Base-by-base conservation (phyloP, 1,284 basidiomycete species). In the Trametes pubescens region DNA sequence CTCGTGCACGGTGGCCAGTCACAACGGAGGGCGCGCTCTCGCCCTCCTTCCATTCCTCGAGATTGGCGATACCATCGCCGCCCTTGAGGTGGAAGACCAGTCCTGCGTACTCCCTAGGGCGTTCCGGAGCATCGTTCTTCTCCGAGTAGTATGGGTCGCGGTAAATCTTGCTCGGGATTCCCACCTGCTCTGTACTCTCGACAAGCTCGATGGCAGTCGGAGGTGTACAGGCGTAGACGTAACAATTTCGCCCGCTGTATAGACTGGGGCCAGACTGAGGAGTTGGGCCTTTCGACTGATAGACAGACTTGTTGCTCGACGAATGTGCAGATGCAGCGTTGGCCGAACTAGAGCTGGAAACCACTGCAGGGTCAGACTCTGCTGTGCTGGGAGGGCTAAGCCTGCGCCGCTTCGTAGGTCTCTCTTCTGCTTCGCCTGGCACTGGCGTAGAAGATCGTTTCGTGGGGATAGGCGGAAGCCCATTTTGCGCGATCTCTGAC, bases 71-170 rank as follows among this genome's bases (percentile, higher is more conserved):
- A 9, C 86, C 86, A 43, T 79, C 78, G 2, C 85, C 84, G 9
- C 88, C 85, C 71, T 89, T 89, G 21, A 97, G 79, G 48, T 84
- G 81, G 75, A 92, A 97, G 29, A 87, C 75, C 1, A 94, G 77
- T 0, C 95, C 96, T 14, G 89, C 95, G 72, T 93, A 96, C 75
- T 95, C 92, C 70, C 89, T 84, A 0, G 91, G 80, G 16, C 80
- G 78, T 46, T 84, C 81, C 0, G 94, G 92, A 0, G 90, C 85
- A 73, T 99, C 97, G 2, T 72, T 72, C 11, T 84, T 82, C 59
- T 88, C 85, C 3, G 93, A 93, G 74, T 95, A 99, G 75, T 86
- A 91, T 0, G 96, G 93, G 22, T 86, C 81, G 22, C 82, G 84
- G 75, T 98, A 96, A 24, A 93, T 75, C 67, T 88, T 88, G 38